Conservation (phyloP, 228 moss, liverwort and hornwort species). For the Sphagnum magellanicum region DNA sequence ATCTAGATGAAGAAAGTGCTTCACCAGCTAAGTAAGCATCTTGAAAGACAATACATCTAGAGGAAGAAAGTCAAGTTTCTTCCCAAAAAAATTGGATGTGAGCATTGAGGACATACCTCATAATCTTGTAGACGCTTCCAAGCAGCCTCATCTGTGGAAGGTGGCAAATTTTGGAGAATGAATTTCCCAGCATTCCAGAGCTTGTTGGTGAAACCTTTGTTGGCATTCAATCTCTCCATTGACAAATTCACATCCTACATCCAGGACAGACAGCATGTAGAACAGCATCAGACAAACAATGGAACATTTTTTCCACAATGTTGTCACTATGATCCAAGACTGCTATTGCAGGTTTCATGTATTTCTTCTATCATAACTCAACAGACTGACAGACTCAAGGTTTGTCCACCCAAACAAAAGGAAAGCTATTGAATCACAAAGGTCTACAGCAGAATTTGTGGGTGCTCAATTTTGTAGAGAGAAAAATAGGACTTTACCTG, state of each 20-base stretch:
- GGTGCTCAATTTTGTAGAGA: no score
- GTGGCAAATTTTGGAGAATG: slow-evolving; percentile 67
- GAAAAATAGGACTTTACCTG: slow-evolving; percentile 35
- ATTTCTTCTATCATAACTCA: no score
- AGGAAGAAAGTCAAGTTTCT: neutral
- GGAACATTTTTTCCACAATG: neutral
- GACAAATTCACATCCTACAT: slow-evolving; percentile 81
- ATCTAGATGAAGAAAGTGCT: no score
- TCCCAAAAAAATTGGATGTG: no score
- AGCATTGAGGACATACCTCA: slow-evolving; percentile 22
- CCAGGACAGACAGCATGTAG: neutral
- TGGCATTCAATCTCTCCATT: slow-evolving; percentile 78
- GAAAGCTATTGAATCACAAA: no score
- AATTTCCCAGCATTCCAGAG: slow-evolving; percentile 93
- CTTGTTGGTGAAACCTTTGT: slow-evolving; percentile 84
- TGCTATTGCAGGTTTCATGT: no score
- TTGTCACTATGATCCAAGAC: no score
- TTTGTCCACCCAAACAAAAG: no score
- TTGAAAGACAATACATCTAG: neutral
- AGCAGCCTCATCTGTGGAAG: slow-evolving; percentile 40
- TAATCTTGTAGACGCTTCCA: slow-evolving; percentile 43
- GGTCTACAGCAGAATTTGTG: no score
- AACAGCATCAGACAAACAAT: neutral
- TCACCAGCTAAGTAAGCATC: neutral
- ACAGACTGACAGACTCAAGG: no score